Evolutionary conservation across 352 stramenopile genomes (phyloP), one percentile per base, ranked within the genome.

Genomic region (Globisporangium paddicum): DNA sequence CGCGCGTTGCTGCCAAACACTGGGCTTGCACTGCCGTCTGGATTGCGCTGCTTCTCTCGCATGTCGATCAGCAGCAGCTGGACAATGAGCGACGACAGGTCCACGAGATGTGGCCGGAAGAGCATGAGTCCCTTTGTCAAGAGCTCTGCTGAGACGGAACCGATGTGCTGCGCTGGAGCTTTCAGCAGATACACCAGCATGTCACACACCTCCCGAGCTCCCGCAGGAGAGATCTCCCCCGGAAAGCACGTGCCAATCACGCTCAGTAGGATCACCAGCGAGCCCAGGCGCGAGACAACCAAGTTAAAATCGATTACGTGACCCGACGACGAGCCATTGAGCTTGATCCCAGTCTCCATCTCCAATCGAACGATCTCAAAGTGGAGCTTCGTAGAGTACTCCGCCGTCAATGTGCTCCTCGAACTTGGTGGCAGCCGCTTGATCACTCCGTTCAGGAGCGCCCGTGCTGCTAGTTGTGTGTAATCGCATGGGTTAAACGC

Each of bases 181-280:
- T 77, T 73, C 2, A 95, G 62, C 9, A 90, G 47, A 25, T 68
- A 83, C 0, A 95, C 83, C 21, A 95, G 54, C 3, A 93, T 77
- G 42, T 92, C 82, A 38, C 83, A 93, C 25, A 95, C 86, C 74
- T 95, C 82, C 6, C 83, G 76, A 2, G 86, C 86, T 16, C 76
- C 69, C 2, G 82, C 62, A 3, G 86, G 86, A 1, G 86, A 89
- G 23, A 95, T 90, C 38, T 93, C 86, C 0, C 79, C 86, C 7
- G 86, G 86, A 51, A 85, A 95, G 58, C 81, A 92, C 23, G 86
- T 95, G n/a, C 86, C 86, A 9, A 93, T 85, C 77, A 92, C 90
- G 54, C 86, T 92, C 48, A 93, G 64, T 26, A 95, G 38, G 10
- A 95, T 77, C 45, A 95, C 81, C 5, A 92, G 68, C 21, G 86